Evolutionary conservation across 1,284 basidiomycete genomes (phyloP).

Genomic region (Microbotryomycetes sp.): DNA sequence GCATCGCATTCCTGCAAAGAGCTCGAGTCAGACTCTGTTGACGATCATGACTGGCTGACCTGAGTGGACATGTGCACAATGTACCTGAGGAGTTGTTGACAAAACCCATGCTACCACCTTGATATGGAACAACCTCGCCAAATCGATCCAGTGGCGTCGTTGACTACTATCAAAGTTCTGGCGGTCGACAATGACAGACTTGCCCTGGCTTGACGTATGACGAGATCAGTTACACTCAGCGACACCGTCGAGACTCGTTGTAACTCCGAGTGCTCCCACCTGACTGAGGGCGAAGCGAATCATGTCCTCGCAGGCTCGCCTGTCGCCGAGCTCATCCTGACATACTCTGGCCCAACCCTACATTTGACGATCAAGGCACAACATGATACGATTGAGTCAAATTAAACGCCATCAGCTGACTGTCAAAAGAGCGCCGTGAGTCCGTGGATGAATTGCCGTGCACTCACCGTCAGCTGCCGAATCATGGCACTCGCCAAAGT

Average conservation of each 20-base stretch:
- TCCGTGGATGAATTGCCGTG: neutral
- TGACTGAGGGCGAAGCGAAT: neutral
- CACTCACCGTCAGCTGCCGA: neutral
- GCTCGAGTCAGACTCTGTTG: neutral
- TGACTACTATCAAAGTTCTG: constrained; percentile 37
- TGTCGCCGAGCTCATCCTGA: constrained; percentile 32
- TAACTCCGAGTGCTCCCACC: neutral
- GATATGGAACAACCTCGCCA: constrained; percentile 26
- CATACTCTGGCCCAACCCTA: constrained; percentile 31
- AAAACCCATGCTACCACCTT: constrained; percentile 33
- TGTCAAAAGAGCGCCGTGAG: too few relatives aligned
- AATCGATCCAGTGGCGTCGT: constrained; percentile 32
- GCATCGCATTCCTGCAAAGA: constrained; percentile 23
- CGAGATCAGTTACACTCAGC: neutral
- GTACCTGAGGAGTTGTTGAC: constrained; percentile 19
- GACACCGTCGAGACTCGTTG: neutral
- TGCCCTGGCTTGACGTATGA: constrained; percentile 20
- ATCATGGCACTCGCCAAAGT: constrained; percentile 22
- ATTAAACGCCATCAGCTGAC: too few relatives aligned
- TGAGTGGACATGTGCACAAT: too few relatives aligned
- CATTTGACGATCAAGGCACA: neutral
- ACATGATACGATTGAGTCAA: too few relatives aligned
- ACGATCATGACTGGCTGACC: neutral
- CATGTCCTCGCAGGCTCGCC: constrained; percentile 18
- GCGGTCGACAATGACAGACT: constrained; percentile 34